phyloP scores from a whole-genome alignment of 352 stramenopile species.

The Phytophthora kernoviae region DNA sequence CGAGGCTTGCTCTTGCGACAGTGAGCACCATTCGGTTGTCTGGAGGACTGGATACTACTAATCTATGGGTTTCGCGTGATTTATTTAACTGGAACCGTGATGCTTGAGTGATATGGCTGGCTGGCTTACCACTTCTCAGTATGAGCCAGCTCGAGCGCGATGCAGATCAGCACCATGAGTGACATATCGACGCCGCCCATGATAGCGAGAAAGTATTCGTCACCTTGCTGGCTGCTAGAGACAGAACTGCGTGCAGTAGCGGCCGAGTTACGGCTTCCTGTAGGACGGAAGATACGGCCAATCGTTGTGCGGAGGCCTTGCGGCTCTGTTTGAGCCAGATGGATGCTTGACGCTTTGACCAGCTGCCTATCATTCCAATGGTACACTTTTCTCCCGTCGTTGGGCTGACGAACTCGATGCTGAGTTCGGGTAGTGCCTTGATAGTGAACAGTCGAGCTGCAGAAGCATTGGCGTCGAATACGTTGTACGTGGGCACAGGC shows the following conservation, averaged over 20 bases:
- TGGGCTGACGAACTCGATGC: conserved; percentile 31
- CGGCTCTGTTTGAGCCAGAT: conserved; percentile 43
- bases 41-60: conserved; percentile 6
- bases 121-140: conserved; percentile 27
- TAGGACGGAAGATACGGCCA: conserved; percentile 34
- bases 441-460: conserved; percentile 41
- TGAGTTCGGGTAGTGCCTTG: conserved; percentile 38
- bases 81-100: neutral
- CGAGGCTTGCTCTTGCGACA: conserved; percentile 2
- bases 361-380: conserved; percentile 37
- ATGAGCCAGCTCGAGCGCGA: conserved; percentile 42
- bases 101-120: neutral
- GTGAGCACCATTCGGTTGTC: neutral
- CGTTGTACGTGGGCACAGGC: conserved; percentile 43
- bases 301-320: conserved; percentile 31
- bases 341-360: conserved; percentile 32
- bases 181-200: conserved; percentile 43
- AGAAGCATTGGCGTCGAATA: conserved; percentile 35
- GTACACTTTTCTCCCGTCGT: conserved; percentile 35
- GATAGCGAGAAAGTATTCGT: conserved; percentile 42
- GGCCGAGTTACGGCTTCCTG: conserved; percentile 24
- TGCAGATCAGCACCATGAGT: conserved; percentile 50
- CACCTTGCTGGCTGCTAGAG: conserved; percentile 26
- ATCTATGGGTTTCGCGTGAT: neutral
- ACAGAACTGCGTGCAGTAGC: conserved; percentile 22